Evolutionary conservation across 2,329 filamentous ascomycete species (phyloP).

Genomic region (Sporothrix pallida): DNA sequence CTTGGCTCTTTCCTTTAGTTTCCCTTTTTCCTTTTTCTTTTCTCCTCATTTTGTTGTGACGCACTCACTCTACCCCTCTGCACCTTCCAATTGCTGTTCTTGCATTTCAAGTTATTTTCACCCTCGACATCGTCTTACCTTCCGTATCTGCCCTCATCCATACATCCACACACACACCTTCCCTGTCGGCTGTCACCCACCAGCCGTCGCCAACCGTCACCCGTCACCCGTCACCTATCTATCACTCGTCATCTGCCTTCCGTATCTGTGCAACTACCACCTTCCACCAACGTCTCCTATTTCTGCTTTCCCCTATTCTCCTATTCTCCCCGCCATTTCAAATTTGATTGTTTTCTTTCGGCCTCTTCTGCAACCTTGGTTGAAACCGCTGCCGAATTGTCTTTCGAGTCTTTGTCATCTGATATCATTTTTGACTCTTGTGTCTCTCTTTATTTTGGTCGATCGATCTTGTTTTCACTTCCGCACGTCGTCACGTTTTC

Average conservation of each 20-base stretch:
- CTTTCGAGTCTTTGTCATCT: background rate
- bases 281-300: background rate
- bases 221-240: background rate
- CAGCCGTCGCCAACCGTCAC: constrained; percentile 6
- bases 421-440: background rate
- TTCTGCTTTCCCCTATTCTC: background rate
- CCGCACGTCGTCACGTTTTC: background rate
- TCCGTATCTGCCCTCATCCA: background rate
- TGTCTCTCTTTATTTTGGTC: background rate
- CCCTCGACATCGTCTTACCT: background rate
- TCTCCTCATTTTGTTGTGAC: background rate
- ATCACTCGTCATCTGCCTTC: background rate
- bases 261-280: background rate
- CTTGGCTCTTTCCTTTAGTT: background rate
- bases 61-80: background rate
- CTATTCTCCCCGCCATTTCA: background rate
- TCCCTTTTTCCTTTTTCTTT: background rate
- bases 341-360: background rate
- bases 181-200: constrained; percentile 9
- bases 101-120: background rate
- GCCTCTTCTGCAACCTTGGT: background rate
- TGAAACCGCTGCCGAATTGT: background rate
- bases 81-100: constrained; percentile 9
- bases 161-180: background rate
- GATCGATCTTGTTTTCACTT: background rate